Evolutionary conservation across 192 early-diverging fungal species (phyloP).

Genomic region (Haplosporangium gracile): DNA sequence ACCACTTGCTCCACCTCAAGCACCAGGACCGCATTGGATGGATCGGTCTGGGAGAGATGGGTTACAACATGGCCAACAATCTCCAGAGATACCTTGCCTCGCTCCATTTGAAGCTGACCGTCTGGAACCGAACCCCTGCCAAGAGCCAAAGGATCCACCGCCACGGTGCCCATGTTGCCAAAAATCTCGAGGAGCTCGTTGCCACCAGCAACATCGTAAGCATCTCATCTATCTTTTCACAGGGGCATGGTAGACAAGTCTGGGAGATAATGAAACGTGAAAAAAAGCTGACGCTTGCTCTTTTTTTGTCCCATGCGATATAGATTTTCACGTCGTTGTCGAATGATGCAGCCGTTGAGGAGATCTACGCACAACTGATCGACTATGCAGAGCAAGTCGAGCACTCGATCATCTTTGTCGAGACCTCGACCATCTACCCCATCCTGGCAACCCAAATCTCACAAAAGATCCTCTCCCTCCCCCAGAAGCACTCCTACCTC

Average conservation of each 20-base stretch:
- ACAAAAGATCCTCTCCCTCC: conserved; percentile 36
- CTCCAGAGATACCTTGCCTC: conserved; percentile 64
- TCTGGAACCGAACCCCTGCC: conserved; percentile 72
- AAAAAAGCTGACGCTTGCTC: not conserved
- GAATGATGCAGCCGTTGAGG: conserved; percentile 69
- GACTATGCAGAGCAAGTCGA: conserved; percentile 42
- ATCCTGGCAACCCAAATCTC: conserved; percentile 47
- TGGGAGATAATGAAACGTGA: not conserved
- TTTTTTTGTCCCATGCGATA: not conserved
- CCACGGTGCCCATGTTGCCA: conserved; percentile 58
- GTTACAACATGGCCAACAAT: conserved; percentile 69
- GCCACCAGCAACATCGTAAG: conserved; percentile 63
- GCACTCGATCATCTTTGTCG: conserved; percentile 66
- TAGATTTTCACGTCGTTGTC: conserved; percentile 71
- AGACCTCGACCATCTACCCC: conserved; percentile 75
- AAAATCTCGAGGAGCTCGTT: conserved; percentile 59
- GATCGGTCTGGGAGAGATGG: conserved; percentile 54
- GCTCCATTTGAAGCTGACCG: conserved; percentile 56
- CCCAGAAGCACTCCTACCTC: conserved; percentile 41
- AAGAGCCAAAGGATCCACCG: conserved; percentile 60
- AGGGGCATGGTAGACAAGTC: not conserved
- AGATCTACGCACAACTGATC: conserved; percentile 64
- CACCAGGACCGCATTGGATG: conserved; percentile 52
- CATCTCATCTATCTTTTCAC: not conserved
- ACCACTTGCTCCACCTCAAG: conserved; percentile 43